Base-by-base conservation (phyloP, 2,329 filamentous ascomycete species). In the Cladosporium sp. region DNA sequence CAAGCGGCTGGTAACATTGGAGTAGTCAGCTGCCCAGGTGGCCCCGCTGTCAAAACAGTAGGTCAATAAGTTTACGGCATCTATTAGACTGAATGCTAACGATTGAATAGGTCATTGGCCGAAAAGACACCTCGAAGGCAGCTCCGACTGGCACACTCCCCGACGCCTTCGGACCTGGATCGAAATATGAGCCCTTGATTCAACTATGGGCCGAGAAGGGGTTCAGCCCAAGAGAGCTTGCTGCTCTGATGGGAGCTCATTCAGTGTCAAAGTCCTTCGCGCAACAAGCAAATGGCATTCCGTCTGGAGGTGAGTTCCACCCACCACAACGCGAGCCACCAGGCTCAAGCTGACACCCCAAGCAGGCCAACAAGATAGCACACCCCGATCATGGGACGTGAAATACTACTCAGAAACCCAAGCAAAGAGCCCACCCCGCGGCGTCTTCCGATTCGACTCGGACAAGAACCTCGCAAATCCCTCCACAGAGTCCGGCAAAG, bases 201-300 rank as follows among this genome's bases (percentile, higher is more conserved):
- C 55, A 64, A 3, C 66, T 77, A 3, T 80, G 79, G 60, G 53
- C 59, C 20, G 69, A 69, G 52, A 79, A 80, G 63, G 76, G 76
- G 1, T 75, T 80, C 63, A 65, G 63, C 7, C 62, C 75, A 1
- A 62, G 64, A 25, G 78, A 79, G 46, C 69, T 81, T 3, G 72
- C 76, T 2, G 77, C 78, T 0, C 71, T 82, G 1, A 59, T 82
- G 3, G 78, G 79, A 43, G 77, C 78, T 0, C 78, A 82, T 60
- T 72, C 73, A 1, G 67, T 72, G 7, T 71, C 74, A 7, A 70
- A 67, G 53, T 76, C 80, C 56, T 69, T 67, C 49, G 62, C 67
- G 11, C 50, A 61, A 22, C 43, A 51, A 45, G 29, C 39, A 11
- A 55, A 59, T 40, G 59, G 59, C 2, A 56, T 62, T 16, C 56